Percentiles rank a stretch among this genome's conserved stretches.
phyloP scores from a whole-genome alignment of 1,284 basidiomycete genomes.

The Austroboletus rostrupii region DNA sequence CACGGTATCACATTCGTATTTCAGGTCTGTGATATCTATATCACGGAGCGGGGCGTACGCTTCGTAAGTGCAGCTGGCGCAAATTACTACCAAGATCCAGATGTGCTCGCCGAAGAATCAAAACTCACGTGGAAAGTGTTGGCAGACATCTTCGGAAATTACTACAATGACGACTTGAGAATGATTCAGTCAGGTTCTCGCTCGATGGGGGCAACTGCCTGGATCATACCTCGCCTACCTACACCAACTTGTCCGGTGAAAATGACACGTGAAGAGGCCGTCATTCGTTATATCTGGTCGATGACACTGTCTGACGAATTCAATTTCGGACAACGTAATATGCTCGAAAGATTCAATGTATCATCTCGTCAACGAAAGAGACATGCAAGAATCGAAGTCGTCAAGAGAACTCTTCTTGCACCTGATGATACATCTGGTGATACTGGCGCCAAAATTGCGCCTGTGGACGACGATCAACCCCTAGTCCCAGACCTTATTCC shows the following conservation, averaged over 20 bases:
- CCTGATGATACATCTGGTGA: slow-evolving; percentile 18
- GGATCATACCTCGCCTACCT: slow-evolving; percentile 29
- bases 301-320: slow-evolving; percentile 16
- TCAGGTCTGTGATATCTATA: slow-evolving; percentile 25
- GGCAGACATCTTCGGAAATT: slow-evolving; percentile 18
- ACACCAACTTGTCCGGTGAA: slow-evolving; percentile 21
- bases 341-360: slow-evolving; percentile 1
- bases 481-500: slow-evolving; percentile 4
- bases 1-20: slow-evolving; percentile 31
- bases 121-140: slow-evolving; percentile 19
- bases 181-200: slow-evolving; percentile 9
- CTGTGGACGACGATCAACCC: slow-evolving; percentile 15
- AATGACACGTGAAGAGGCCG: slow-evolving; percentile 18
- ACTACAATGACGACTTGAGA: slow-evolving; percentile 1
- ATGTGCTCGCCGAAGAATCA: slow-evolving; percentile 24
- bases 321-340: background rate
- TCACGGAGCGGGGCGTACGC: slow-evolving; percentile 30
- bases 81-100: slow-evolving; percentile 18
- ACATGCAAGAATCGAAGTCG: slow-evolving; percentile 4
- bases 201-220: slow-evolving; percentile 2
- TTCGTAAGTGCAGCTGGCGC: slow-evolving; percentile 24
- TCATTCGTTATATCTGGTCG: slow-evolving; percentile 26
- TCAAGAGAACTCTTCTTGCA: slow-evolving; percentile 16
- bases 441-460: background rate
- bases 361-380: background rate